phyloP scores from a whole-genome alignment of 2,329 filamentous ascomycete genomes.

The Apiospora pterosperma region DNA sequence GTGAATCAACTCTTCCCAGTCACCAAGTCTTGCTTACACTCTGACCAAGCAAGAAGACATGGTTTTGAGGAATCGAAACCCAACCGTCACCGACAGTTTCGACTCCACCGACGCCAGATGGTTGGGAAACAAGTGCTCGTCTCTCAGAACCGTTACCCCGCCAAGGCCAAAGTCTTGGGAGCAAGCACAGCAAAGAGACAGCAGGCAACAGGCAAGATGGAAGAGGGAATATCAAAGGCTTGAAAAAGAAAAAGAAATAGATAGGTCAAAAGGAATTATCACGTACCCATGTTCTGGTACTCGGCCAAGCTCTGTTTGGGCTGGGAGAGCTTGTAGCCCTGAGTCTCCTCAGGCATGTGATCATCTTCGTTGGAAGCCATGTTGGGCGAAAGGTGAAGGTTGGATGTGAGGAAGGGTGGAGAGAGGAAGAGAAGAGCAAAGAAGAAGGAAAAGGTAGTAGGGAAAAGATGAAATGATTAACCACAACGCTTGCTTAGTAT shows the following conservation, averaged over 20 bases:
- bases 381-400: slow-evolving; percentile 25
- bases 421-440: slow-evolving; percentile 2
- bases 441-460: not conserved
- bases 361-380: slow-evolving; percentile 77
- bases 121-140: not conserved
- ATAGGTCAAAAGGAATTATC: slow-evolving; percentile 3
- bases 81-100: not conserved
- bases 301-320: slow-evolving; percentile 94
- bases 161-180: not conserved
- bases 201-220: not conserved
- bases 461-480: not conserved
- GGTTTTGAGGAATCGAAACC: not conserved
- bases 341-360: slow-evolving; percentile 79
- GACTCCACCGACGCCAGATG: not conserved
- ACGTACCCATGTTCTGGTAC: slow-evolving; percentile 84
- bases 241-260: slow-evolving; percentile 2
- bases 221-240: slow-evolving; percentile 7
- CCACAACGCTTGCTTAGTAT: not conserved
- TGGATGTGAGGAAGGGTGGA: not conserved
- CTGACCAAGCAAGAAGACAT: not conserved
- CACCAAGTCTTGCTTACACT: not conserved
- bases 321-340: slow-evolving; percentile 97
- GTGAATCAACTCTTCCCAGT: not conserved
- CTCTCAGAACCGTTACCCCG: not conserved
- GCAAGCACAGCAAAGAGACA: not conserved